phyloP scores from a whole-genome alignment of 2,329 filamentous ascomycete species.

The Tolypocladium cylindrosporum region DNA sequence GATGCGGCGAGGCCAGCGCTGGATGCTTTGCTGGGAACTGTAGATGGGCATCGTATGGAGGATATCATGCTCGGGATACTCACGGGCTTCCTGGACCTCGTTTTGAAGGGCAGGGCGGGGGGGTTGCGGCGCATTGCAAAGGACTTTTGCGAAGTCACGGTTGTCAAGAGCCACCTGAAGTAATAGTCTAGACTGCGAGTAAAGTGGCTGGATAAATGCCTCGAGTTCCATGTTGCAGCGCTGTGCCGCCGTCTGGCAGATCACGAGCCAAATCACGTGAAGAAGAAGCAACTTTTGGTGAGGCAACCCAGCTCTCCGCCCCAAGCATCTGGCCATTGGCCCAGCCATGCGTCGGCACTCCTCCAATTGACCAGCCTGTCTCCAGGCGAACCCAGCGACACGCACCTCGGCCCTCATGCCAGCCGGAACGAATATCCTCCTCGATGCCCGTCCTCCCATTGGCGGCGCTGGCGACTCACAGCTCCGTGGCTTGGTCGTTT shows the following conservation, averaged over 20 bases:
- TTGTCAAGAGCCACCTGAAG: neutral
- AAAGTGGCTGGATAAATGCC: neutral
- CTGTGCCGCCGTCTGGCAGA: neutral
- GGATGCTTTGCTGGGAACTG: neutral
- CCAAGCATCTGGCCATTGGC: neutral
- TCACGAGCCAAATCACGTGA: neutral
- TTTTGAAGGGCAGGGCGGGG: neutral
- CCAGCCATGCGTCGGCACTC: neutral
- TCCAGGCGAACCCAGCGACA: neutral
- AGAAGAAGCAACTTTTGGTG: no score
- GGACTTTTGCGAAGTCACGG: neutral
- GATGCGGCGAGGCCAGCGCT: neutral
- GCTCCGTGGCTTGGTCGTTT: neutral
- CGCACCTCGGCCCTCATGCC: neutral
- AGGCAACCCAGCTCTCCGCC: neutral
- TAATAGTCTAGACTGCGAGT: neutral
- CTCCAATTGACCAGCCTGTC: neutral
- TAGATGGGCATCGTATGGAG: neutral
- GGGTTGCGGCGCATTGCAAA: neutral
- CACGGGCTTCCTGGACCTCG: neutral
- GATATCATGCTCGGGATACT: neutral
- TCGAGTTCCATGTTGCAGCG: neutral
- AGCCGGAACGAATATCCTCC: neutral
- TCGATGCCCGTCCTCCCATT: neutral
- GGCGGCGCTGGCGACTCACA: neutral